Evolutionary conservation across 768 basidiomycete species (phyloP), one percentile per base, ranked within the genome.

Genomic region (Rhodosporidiobolus sp.): DNA sequence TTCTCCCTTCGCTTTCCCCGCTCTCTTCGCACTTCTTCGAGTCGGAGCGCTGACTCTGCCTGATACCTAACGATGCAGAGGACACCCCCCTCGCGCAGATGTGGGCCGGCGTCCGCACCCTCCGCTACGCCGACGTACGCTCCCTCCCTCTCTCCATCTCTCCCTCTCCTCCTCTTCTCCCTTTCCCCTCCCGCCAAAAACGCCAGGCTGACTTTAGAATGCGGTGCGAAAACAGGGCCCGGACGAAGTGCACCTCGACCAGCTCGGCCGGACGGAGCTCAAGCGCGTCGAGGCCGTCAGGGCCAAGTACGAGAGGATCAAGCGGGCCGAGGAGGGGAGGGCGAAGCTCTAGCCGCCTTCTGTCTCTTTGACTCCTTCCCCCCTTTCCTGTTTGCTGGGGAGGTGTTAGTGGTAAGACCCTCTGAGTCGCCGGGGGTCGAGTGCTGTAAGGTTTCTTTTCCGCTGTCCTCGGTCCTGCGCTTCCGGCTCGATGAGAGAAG

Each of bases 231-330:
- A n/a, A 43, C 89, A 90, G 90, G 90, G 90, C 53, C 90, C 91
- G 79, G 90, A 88, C 78, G 81, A 91, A 86, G 92, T 96, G 5
- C 94, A 98, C 82, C 89, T 96, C 63, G 92, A 94, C 80, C 94
- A 98, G 82, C 90, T 98, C 55, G 95, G 94, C 16, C 89, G 89
- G 78, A 84, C 88, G 56, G 95, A 97, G 82, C 84, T 97, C 75
- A 90, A 86, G 82, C 88, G 92, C 34, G 91, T 88, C 2, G 86
- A 86, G 1, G 84, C 72, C 20, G 82, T 96, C 6, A 62, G 73
- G 3, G 76, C 63, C 4, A 58, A 65, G 30, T 46, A 71, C 50
- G 64, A 35, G 28, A 52, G 45, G 52, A 57, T 67, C 28, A 20
- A 62, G n/a, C 49, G 30, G 46, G n/a, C 20, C 17, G 60, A 74